Evolutionary conservation across 2,329 filamentous ascomycete genomes (phyloP), one percentile per base, ranked within the genome.

Genomic region (Tolypocladium album): DNA sequence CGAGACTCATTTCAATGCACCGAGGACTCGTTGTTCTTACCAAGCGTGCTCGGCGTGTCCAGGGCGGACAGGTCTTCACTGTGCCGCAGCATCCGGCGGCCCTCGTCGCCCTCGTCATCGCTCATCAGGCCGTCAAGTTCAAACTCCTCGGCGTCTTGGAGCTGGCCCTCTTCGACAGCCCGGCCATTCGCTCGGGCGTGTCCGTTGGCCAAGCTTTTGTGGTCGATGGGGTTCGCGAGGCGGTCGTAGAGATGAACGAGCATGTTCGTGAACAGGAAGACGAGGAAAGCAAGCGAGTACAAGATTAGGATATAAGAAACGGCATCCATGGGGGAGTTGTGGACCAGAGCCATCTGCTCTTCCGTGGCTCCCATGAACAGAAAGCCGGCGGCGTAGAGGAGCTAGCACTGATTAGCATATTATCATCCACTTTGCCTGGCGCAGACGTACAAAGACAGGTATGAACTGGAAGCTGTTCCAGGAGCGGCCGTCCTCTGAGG

Each of bases 331-430:
- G 86, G 82, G 0, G 89, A 88, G 45, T 84, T 78, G 47, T 84
- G 81, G 6, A 97, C 79, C 1, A 97, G 78, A 27, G 79, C 69
- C 90, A 97, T 96, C 75, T 97, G 94, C 76, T 99, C 92, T 72
- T 97, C 94, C 0, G 92, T 97, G 20, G 94, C 93, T 39, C 91
- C 89, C 92, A 97, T 96, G 77, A 99, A 99, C 47, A 99, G 81
- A 76, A 97, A 96, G 1, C 94, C 94, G 4, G 92, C 89, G 7
- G 92, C 92, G 69, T 90, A 96, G 36, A 99, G 83, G 47, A 97
- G 82, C 92, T 95, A 24, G 1, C 4, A 4, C 55, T 40, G 1
- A 57, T 68, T 59, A 69, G 62, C 60, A 52, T 58, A 22, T 38
- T 8, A 20, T 9, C 17, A 34, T 20, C 9, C 0, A 17, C 1